A percentile compares a stretch with the other conserved stretches of the same genome.
Conservation (phyloP, 2,329 filamentous ascomycete species). For the Colletotrichum brevisporum region DNA sequence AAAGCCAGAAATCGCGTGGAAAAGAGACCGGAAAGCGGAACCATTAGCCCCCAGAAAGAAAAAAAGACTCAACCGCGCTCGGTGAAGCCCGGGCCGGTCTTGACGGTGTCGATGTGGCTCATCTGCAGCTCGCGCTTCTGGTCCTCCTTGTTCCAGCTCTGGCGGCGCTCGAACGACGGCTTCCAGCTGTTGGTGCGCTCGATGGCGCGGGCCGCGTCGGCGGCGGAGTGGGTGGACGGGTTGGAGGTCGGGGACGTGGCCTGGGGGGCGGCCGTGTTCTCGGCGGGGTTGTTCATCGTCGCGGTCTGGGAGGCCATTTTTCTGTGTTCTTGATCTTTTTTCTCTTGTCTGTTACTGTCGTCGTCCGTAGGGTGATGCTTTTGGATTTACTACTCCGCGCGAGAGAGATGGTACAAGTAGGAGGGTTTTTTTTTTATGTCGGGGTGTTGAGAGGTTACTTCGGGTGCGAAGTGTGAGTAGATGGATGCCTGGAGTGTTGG, state of each 20-base stretch:
- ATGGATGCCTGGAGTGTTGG: no score
- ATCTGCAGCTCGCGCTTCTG: slow-evolving; percentile 67
- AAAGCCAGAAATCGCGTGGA: no score
- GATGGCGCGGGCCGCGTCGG: slow-evolving; percentile 51
- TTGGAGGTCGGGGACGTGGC: background rate
- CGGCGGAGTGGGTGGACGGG: slow-evolving; percentile 31
- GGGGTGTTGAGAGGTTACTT: no score
- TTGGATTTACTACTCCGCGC: background rate
- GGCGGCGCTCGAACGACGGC: slow-evolving; percentile 60
- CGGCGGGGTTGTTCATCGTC: slow-evolving; percentile 3
- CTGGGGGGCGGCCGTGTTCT: slow-evolving; percentile 10
- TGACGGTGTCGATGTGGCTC: slow-evolving; percentile 54
- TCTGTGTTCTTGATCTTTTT: background rate
- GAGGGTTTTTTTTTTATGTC: no score
- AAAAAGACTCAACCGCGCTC: slow-evolving; percentile 48
- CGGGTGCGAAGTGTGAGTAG: no score
- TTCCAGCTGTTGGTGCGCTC: slow-evolving; percentile 59
- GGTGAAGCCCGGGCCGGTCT: slow-evolving; percentile 58
- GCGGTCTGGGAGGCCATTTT: slow-evolving; percentile 25
- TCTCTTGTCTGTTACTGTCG: background rate
- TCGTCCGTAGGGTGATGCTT: background rate
- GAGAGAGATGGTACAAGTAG: no score
- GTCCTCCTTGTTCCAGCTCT: slow-evolving; percentile 69
- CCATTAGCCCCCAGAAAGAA: background rate
- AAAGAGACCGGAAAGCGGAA: no score